Base-by-base conservation (phyloP, 768 basidiomycete species). In the Suillus ampliporus region DNA sequence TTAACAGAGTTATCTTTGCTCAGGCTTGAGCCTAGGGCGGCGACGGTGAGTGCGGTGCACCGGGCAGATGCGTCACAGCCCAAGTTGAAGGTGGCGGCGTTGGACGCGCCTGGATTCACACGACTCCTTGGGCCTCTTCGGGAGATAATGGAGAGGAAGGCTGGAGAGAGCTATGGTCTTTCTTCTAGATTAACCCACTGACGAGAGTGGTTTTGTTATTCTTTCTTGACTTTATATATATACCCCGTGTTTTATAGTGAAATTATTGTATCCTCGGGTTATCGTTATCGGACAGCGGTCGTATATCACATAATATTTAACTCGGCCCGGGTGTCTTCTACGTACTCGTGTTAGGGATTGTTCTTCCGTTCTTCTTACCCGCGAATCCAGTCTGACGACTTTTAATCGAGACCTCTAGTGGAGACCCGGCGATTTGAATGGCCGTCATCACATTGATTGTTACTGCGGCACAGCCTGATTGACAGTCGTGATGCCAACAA, bases 101-200 rank as follows among this genome's bases (percentile, higher is more conserved):
- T 99, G 66, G 95, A 95, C 69, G 94, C 94, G 40, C 86, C 92
- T 62, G 91, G 96, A 21, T 99, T 99, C 72, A 97, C 95, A 14
- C 88, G 97, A 44, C 80, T 99, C 47, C 86, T 99, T 37, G 97
- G 97, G 5, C 95, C 95, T 23, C 80, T 97, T 66, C 87, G 92
- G 64, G 95, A 96, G 75, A 89, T 95, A 72, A 94, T 96, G 93
- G 93, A 94, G 72, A 86, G 94, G 67, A 87, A 89, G 70, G 90
- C 92, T n/a, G 91, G 89, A 23, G 89, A 91, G 71, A 83, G 81
- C 54, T 93, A 93, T 73, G 83, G 83, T 3, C 64, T 73, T 60
- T 69, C 62, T 70, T 61, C 73, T 48, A 66, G 74, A 56, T 61
- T 76, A 28, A 74, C 75, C 66, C 79, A 77, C 48, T 79, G 64